Base-by-base conservation (phyloP, 148 eudicot genomes). In the Chenopodium quinoa region DNA sequence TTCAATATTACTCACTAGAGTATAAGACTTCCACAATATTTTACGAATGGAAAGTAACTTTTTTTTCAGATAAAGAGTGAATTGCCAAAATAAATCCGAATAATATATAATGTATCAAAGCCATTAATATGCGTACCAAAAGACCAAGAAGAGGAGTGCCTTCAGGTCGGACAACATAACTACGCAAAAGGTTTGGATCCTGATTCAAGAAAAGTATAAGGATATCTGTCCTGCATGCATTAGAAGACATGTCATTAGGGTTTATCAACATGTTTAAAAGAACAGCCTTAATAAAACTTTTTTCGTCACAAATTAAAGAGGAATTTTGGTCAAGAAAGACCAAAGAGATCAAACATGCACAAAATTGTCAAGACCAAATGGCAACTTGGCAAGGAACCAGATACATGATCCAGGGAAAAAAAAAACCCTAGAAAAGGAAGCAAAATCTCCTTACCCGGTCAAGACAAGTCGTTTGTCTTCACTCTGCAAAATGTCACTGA, bases 221-320 rank as follows among this genome's bases (percentile, higher is more conserved):
- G 77, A 94, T 97, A 88, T 97, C 99, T 90, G 99, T 91, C 95
- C 99, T 97, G 99, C 95, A 92, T 73, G 89, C 93, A 91, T 88
- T 65, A 89, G 54, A 86, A 76, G 73, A 89, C 56, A 68, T 23
- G 73, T 73, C 76, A 83, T 77, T 62, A 75, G 79, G 47, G 75
- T 68, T 73, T 14, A 74, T 25, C 29, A 74, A 82, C 71, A 32
- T 66, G 27, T 16, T 47, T 29, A 64, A 66, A 27, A 54, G 47
- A 40, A 22, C 22, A 72, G 69, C 66, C 31, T 32, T 78, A 62
- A 25, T 13, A 13, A 66, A 9, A 23, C 17, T 16, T 54, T 54
- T 16, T 54, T 56, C 44, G 4, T 68, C 40, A 68, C 58, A 65
- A n/a, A 22, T 20, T n/a, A 20, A 62, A 62, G 66, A 62, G 66